Conservation (phyloP, 768 basidiomycete species). For the Lactarius pseudohatsudake region DNA sequence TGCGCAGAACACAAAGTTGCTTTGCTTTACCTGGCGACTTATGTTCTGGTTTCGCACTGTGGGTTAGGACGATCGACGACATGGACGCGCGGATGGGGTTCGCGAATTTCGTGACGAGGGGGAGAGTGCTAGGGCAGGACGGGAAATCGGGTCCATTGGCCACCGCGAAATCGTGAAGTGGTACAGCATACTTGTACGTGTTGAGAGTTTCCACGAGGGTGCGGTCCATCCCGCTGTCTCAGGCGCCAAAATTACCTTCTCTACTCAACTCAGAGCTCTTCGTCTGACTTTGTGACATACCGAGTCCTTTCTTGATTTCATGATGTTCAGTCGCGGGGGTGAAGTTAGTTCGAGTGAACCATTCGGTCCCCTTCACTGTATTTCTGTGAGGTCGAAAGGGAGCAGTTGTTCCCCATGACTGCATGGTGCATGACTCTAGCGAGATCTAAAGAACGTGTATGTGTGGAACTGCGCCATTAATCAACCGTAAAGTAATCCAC, state of each 20-base stretch:
- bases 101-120: conserved; percentile 28
- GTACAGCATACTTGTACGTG: neutral
- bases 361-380: too few relatives aligned
- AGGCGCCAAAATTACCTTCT: neutral
- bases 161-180: neutral
- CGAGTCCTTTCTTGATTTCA: neutral
- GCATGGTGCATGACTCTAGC: too few relatives aligned
- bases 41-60: neutral
- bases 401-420: too few relatives aligned
- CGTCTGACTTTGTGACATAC: neutral
- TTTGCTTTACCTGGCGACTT: neutral
- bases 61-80: conserved; percentile 26
- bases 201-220: neutral
- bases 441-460: neutral
- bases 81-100: conserved; percentile 30
- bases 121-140: conserved; percentile 20
- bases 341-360: too few relatives aligned
- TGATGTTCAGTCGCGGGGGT: too few relatives aligned
- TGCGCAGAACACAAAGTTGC: conserved; percentile 37
- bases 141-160: neutral
- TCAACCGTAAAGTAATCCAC: neutral
- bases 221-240: neutral
- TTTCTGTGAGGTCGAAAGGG: too few relatives aligned
- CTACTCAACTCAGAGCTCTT: neutral
- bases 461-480: neutral